Base-by-base conservation (phyloP, 192 early-diverging fungal species). In the Umbelopsis ramanniana region DNA sequence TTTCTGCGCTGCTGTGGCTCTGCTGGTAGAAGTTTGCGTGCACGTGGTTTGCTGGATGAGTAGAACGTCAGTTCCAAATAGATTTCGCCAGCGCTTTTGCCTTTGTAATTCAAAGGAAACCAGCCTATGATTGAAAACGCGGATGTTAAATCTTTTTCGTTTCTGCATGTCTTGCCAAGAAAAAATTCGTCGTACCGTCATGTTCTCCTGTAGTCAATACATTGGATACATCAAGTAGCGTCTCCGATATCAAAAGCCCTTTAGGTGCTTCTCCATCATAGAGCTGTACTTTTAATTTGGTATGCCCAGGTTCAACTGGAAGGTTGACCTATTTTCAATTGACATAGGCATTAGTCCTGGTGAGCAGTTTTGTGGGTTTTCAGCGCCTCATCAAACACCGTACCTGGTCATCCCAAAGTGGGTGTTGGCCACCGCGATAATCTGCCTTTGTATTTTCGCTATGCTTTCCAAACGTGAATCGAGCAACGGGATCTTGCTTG, bases 391-490 rank as follows among this genome's bases (percentile, higher is more conserved):
- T 50, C 0, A n/a, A 63, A 23, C 3, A 12, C 11, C 69, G 24
- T 76, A 87, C 82, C 79, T 88, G 85, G 45, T 86, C 84, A 70
- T 88, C 85, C 86, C 86, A 88, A 15, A 77, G 52, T 15, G 86
- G 86, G 55, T 83, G 74, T 52, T 88, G 86, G 14, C 86, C 86
- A 54, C 86, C 86, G 14, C 84, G 74, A 15, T 80, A 77, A 35
- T 86, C 84, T 3, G 85, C 81, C 22, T 77, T 81, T 21, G 79
- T 80, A 37, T 73, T 73, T 52, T 80, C 77, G 4, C 74, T 63
- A 29, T 74, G 76, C 54, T 81, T 82, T 35, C 78, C 84, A 7
- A 88, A 52, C n/a, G 77, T 75, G 68, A 88, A 82, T 17, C 84
- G 68, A 47, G 76, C 79, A 50, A 83, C 84, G 4, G 86, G 84